phyloP scores from a whole-genome alignment of 352 stramenopile species.

The Phytopythium cucurbitacearum region DNA sequence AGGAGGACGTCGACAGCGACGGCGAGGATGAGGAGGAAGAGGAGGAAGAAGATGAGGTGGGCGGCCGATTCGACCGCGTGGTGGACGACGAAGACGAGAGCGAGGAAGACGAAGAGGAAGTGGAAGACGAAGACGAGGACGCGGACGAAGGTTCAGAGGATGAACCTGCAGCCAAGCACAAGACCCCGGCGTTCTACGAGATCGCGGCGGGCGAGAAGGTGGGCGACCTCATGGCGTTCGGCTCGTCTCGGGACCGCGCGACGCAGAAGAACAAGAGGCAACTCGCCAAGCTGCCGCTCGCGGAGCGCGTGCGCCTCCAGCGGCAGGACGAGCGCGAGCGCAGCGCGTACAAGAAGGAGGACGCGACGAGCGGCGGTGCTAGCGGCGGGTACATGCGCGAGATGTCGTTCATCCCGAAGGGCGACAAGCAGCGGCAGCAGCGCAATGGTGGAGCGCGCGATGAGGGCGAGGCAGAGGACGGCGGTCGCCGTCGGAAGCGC shows the following conservation, averaged over 20 bases:
- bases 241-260: constrained; percentile 55
- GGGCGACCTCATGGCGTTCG: constrained; percentile 75
- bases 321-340: constrained; percentile 69
- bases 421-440: constrained; percentile 53
- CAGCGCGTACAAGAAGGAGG: constrained; percentile 83
- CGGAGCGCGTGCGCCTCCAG: constrained; percentile 73
- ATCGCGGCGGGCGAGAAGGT: constrained; percentile 82
- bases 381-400: constrained; percentile 66
- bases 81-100: constrained; percentile 60
- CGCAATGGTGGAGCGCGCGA: constrained; percentile 24
- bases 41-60: constrained; percentile 44
- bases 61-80: constrained; percentile 65
- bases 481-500: constrained; percentile 70
- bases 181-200: constrained; percentile 82
- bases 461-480: constrained; percentile 15
- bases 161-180: constrained; percentile 20
- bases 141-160: constrained; percentile 8
- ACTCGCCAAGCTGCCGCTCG: constrained; percentile 70
- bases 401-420: constrained; percentile 75
- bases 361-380: constrained; percentile 38
- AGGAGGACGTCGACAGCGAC: constrained; percentile 90
- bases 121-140: constrained; percentile 52
- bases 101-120: constrained; percentile 63
- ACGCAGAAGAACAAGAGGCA: constrained; percentile 77
- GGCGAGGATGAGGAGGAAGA: constrained; percentile 59